These are phyloP conservation scores for Kwoniella sp. DNA, from an alignment of 768 basidiomycete genomes.

Conservation along the genomic window DNA sequence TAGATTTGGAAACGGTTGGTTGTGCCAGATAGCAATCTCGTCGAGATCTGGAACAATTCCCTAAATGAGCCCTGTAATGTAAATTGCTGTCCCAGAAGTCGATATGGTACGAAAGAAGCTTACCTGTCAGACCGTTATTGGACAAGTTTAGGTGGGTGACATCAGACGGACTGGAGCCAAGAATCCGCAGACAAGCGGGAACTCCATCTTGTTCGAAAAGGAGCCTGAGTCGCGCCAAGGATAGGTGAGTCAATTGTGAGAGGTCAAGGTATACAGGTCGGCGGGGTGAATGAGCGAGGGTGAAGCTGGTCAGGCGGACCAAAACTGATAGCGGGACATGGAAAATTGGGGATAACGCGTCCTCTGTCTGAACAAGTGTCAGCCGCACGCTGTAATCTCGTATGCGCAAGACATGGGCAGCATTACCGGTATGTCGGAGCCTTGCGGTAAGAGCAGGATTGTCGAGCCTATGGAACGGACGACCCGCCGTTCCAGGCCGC, in stretches of 20 bases:
- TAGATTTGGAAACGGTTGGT: conserved; percentile 13
- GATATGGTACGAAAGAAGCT: too few relatives aligned
- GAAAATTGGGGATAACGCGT: not conserved
- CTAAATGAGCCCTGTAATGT: too few relatives aligned
- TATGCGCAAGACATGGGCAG: too few relatives aligned
- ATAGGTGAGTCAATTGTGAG: not conserved
- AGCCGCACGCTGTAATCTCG: not conserved
- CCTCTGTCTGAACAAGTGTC: not conserved
- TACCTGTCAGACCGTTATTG: conserved; percentile 6
- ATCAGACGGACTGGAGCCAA: not conserved
- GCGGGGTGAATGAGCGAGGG: not conserved
- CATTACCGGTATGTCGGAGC: not conserved
- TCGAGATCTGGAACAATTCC: not conserved
- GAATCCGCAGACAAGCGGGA: conserved; percentile 2
- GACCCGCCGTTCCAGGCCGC: conserved; percentile 5
- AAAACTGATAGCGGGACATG: conserved; percentile 1
- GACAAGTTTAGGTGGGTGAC: conserved; percentile 21
- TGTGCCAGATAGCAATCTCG: conserved; percentile 4
- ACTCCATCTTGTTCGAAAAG: not conserved
- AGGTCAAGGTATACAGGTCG: conserved; percentile 15
- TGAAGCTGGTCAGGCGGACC: conserved; percentile 7
- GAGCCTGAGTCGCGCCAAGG: not conserved
- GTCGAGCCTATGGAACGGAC: not conserved
- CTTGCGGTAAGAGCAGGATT: not conserved
- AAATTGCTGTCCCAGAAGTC: too few relatives aligned